Percentiles rank a stretch among this genome's conserved stretches.
Conservation (phyloP, 176 grass and related monocot genomes). For the Oryza longistaminata region DNA sequence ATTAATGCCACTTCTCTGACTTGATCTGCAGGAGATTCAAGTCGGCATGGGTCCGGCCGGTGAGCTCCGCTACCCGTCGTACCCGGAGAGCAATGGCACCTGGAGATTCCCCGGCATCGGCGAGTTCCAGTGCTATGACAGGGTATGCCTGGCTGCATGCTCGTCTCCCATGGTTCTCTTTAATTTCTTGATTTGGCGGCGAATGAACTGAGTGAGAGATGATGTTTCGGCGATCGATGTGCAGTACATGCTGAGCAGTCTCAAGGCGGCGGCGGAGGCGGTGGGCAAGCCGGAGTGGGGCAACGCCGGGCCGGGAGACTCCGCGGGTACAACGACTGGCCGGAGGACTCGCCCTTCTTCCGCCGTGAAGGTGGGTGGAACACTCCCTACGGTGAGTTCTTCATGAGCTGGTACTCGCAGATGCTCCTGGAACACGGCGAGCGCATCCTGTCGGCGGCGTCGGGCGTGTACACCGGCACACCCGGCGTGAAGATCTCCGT, state of each 20-base stretch:
- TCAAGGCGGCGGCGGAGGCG: constrained; percentile 49
- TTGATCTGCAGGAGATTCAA: constrained; percentile 58
- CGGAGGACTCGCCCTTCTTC: constrained; percentile 62
- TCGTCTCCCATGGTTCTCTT: neutral
- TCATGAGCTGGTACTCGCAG: constrained; percentile 76
- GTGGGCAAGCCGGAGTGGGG: constrained; percentile 64
- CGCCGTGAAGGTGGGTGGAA: constrained; percentile 59
- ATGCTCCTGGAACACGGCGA: constrained; percentile 64
- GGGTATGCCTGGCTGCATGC: constrained; percentile 2
- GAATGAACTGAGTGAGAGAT: neutral
- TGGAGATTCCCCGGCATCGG: constrained; percentile 71
- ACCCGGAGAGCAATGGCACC: constrained; percentile 62
- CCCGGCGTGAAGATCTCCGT: constrained; percentile 56
- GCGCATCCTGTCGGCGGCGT: constrained; percentile 41
- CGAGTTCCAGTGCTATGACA: constrained; percentile 72
- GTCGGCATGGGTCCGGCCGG: constrained; percentile 76
- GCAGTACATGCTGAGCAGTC: constrained; percentile 52
- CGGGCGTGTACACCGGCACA: constrained; percentile 14
- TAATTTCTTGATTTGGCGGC: no score
- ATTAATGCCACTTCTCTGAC: neutral
- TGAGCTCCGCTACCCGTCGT: constrained; percentile 73
- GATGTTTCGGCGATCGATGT: neutral
- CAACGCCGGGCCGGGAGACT: constrained; percentile 43
- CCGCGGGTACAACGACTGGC: constrained; percentile 56
- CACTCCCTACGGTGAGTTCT: constrained; percentile 61